A percentile compares a stretch with the other conserved stretches of the same genome.
These are phyloP conservation scores for Aspergillus clavatus DNA, from an alignment of 2,329 filamentous ascomycete species.

Conservation along the genomic window DNA sequence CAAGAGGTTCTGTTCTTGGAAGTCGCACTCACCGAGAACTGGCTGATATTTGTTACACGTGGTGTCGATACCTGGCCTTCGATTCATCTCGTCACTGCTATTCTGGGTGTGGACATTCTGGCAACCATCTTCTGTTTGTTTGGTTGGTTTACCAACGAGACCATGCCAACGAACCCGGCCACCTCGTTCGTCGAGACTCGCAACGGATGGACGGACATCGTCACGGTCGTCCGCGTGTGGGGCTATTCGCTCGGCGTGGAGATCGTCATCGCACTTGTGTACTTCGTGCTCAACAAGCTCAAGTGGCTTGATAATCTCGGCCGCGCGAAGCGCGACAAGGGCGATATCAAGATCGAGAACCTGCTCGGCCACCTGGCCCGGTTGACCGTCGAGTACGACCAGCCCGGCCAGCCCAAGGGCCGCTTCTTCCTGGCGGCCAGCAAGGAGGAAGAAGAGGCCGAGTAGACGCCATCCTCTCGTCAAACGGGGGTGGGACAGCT, in stretches of 20 bases:
- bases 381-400: conserved; percentile 47
- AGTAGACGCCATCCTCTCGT: conserved; percentile 19
- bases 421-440: conserved; percentile 39
- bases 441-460: conserved; percentile 44
- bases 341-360: conserved; percentile 49
- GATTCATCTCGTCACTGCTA: conserved; percentile 66
- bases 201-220: conserved; percentile 57
- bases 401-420: conserved; percentile 41
- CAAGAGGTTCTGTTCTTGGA: conserved; percentile 82
- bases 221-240: conserved; percentile 50
- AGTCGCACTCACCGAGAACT: conserved; percentile 89
- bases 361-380: conserved; percentile 47
- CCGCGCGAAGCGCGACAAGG: conserved; percentile 43
- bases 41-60: conserved; percentile 94
- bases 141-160: conserved; percentile 63
- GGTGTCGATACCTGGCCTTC: conserved; percentile 69
- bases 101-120: conserved; percentile 65
- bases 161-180: conserved; percentile 28
- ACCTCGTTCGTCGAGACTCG: conserved; percentile 31
- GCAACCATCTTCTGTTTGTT: conserved; percentile 72
- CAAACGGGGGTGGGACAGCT: neutral
- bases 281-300: conserved; percentile 45
- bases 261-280: conserved; percentile 49
- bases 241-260: conserved; percentile 48
- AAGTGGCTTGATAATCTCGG: conserved; percentile 45